Conservation (phyloP, 2,329 filamentous ascomycete genomes). For the Pseudomassariella vexata region DNA sequence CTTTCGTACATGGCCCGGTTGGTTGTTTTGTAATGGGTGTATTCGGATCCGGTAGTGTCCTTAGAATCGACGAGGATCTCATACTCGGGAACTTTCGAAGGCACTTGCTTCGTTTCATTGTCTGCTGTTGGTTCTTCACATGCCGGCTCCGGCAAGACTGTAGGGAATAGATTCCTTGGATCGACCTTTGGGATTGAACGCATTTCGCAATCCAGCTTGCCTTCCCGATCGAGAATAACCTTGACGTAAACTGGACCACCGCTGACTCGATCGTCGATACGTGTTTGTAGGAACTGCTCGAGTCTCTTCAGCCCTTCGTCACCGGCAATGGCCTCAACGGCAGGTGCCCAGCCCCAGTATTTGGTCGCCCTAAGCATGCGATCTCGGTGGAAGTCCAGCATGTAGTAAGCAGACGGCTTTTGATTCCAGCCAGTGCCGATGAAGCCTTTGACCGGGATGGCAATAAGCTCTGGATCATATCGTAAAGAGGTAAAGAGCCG, state of each 20-base stretch:
- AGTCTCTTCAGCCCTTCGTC: slow-evolving; percentile 38
- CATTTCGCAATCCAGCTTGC: slow-evolving; percentile 37
- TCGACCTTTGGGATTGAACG: slow-evolving; percentile 15
- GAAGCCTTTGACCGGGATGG: slow-evolving; percentile 30
- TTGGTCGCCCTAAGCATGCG: slow-evolving; percentile 62
- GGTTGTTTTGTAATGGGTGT: slow-evolving; percentile 84
- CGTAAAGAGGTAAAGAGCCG: slow-evolving; percentile 66
- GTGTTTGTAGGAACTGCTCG: slow-evolving; percentile 32
- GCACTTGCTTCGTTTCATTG: slow-evolving; percentile 9
- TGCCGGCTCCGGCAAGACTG: slow-evolving; percentile 41
- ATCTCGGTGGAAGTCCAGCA: slow-evolving; percentile 72
- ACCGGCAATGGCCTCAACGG: slow-evolving; percentile 38
- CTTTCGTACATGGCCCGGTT: slow-evolving; percentile 64
- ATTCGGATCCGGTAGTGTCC: slow-evolving; percentile 46
- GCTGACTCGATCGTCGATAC: too few relatives aligned
- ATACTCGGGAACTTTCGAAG: slow-evolving; percentile 25
- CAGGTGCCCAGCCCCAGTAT: slow-evolving; percentile 49
- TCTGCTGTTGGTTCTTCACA: too few relatives aligned
- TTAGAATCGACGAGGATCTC: slow-evolving; percentile 38
- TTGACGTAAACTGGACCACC: slow-evolving; percentile 36
- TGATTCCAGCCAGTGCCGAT: slow-evolving; percentile 47
- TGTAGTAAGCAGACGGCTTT: slow-evolving; percentile 63
- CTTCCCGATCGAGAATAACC: slow-evolving; percentile 46
- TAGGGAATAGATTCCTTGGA: slow-evolving; percentile 49
- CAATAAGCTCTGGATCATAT: slow-evolving; percentile 56